Evolutionary conservation across 1,284 basidiomycete genomes (phyloP), one percentile per base, ranked within the genome.

Genomic region (Ceratobasidium sp.): DNA sequence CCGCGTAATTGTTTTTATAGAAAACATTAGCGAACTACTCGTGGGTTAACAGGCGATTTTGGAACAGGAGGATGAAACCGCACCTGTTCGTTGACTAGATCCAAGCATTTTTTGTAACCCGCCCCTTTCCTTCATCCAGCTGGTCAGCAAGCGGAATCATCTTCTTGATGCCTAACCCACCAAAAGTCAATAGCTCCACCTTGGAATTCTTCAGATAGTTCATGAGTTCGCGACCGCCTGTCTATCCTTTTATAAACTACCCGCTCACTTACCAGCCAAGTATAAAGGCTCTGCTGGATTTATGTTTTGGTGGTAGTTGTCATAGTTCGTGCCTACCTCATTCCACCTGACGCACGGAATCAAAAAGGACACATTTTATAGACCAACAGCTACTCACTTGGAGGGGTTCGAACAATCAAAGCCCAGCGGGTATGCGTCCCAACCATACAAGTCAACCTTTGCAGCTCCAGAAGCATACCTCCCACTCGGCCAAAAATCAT

Each of bases 1-100:
- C 79, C 0, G 82, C 83, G 75, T 83, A 82, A 72, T 83, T 83
- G 67, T 84, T 83, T 76, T 73, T 61, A 30, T 70, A 71, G 45
- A 60, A 59, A n/a, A 61, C 72, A 32, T 71, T 60, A 3, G 61
- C 65, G 34, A 73, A 71, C 55, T 61, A 21, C 5, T 14, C 32
- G 14, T 39, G 36, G 9, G 2, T 53, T 14, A 58, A 32, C 48
- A 32, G 34, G 41, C 28, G 14, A n/a, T n/a, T 16, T 14, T 1
- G 12, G 43, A 21, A 41, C 9, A 21, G 43, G 16, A 14, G 28
- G 12, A 14, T 32, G 10, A 39, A 46, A 9, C 32, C 5, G 8
- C 16, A 64, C 58, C 71, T 61, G 43, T 18, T 72, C 71, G 46
- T 72, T 72, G 45, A 61, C 32, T 18, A 72, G 30, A 30, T 72